Conservation (phyloP, 2,329 filamentous ascomycete species). For the Ophiostoma sp. region DNA sequence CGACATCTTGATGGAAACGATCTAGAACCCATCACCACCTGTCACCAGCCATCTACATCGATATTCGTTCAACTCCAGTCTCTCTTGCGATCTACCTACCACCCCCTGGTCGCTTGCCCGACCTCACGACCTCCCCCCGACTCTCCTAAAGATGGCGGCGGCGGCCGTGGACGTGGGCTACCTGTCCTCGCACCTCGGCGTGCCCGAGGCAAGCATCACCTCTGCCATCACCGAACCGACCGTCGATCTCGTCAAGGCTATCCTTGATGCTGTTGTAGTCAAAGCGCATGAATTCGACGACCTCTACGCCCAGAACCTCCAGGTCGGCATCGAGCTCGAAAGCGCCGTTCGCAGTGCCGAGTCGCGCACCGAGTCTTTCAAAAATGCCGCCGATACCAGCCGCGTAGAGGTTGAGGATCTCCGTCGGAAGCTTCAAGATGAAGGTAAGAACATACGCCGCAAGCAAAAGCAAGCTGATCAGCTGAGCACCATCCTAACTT, state of each 20-base stretch:
- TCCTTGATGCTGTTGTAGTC: slow-evolving; percentile 67
- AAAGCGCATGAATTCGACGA: slow-evolving; percentile 81
- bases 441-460: slow-evolving; percentile 53
- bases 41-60: background rate
- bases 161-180: slow-evolving; percentile 63
- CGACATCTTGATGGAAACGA: background rate
- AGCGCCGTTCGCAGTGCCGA: slow-evolving; percentile 81
- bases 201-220: slow-evolving; percentile 60
- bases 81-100: background rate
- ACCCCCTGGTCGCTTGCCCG: background rate
- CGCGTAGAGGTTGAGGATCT: slow-evolving; percentile 78
- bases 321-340: slow-evolving; percentile 87
- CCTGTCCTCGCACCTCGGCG: slow-evolving; percentile 64
- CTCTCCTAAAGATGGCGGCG: slow-evolving; percentile 50
- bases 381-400: slow-evolving; percentile 74
- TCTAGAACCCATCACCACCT: background rate
- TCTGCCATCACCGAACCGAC: slow-evolving; percentile 64
- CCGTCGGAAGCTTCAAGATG: slow-evolving; percentile 71
- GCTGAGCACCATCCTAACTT: slow-evolving; percentile 13
- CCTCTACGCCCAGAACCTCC: slow-evolving; percentile 80
- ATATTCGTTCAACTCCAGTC: background rate
- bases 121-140: background rate
- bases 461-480: background rate
- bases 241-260: slow-evolving; percentile 65
- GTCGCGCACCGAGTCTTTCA: slow-evolving; percentile 74